Evolutionary conservation across 371 early-diverging fungal genomes (phyloP), one percentile per base, ranked within the genome.

Genomic region (Cokeromyces recurvatus): DNA sequence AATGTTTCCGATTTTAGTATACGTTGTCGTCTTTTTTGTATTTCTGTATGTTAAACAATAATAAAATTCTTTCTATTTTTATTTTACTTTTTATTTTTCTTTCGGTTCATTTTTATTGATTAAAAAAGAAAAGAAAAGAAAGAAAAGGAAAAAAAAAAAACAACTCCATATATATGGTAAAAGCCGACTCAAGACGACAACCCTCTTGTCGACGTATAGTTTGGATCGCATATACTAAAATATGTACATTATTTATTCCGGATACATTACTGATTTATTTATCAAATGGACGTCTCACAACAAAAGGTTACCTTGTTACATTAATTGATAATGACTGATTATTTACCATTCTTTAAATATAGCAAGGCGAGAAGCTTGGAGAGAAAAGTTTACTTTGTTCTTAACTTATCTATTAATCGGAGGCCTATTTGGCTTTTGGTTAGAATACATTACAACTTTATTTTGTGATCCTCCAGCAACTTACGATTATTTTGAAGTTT

Each of bases 341-440:
- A 27, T 27, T 27, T 38, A 24, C 24, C 10, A 38, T 24, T 3
- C 36, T 29, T 32, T 34, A 40, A 17, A 24, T 14, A 15, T 48
- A 74, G 75, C 45, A 15, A 55, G 64, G 43, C 66, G 68, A 32
- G 51, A 60, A 34, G 68, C 64, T n/a, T 74, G 68, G 68, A 60
- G 70, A 50, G 76, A 75, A 55, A 75, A 75, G 46, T 38, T 75
- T 3, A 56, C 76, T 9, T 50, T 63, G 11, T 59, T 59, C n/a
- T 17, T 61, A 8, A 22, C 64, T 2, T 59, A 57, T 38, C 16
- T 62, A 4, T 16, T 56, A 2, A 37, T 64, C 7, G 52, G 49
- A 8, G 62, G 43, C 2, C 15, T 68, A 23, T 61, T 75, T 48
- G 53, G 63, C 16, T 55, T 71, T 40, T 71, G 71, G 72, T 43